Evolutionary conservation across 352 stramenopile species (phyloP).

Genomic region (Globisporangium viniferum): DNA sequence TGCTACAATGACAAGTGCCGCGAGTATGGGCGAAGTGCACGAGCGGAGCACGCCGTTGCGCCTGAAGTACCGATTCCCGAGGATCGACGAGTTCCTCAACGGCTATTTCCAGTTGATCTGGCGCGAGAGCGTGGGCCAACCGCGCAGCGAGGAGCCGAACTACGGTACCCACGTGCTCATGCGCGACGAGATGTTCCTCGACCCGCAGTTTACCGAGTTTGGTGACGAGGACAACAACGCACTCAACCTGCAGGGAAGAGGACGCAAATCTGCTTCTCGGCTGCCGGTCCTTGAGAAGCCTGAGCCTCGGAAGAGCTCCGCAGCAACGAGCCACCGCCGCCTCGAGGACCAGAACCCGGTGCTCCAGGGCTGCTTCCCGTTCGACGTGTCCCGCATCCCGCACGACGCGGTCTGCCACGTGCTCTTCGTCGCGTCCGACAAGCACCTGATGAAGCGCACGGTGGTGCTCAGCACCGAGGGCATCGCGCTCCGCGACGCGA

Average conservation of each 20-base stretch:
- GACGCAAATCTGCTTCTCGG: not conserved
- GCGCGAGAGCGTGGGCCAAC: conserved; percentile 32
- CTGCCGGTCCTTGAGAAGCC: not conserved
- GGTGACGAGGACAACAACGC: not conserved
- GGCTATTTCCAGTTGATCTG: conserved; percentile 75
- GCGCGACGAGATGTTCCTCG: conserved; percentile 38
- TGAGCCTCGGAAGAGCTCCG: not conserved
- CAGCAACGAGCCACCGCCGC: conserved; percentile 1
- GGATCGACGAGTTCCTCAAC: conserved; percentile 35
- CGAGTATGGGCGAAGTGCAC: conserved; percentile 38
- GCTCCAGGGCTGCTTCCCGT: conserved; percentile 34
- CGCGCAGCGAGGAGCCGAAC: conserved; percentile 49
- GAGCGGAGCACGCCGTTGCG: conserved; percentile 32
- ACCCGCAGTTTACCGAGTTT: conserved; percentile 20
- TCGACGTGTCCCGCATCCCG: conserved; percentile 42
- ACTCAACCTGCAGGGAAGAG: conserved; percentile 10
- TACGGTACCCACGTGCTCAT: conserved; percentile 44
- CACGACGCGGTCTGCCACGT: conserved; percentile 49
- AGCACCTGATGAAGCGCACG: conserved; percentile 50
- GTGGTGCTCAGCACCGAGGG: conserved; percentile 55
- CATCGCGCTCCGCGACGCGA: conserved; percentile 30
- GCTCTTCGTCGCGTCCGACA: conserved; percentile 59
- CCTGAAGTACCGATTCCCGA: conserved; percentile 45
- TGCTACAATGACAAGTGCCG: conserved; percentile 5
- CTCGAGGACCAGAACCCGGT: conserved; percentile 26